Evolutionary conservation across 495 filamentous ascomycete species (phyloP).

Genomic region (Penicillium roqueforti): DNA sequence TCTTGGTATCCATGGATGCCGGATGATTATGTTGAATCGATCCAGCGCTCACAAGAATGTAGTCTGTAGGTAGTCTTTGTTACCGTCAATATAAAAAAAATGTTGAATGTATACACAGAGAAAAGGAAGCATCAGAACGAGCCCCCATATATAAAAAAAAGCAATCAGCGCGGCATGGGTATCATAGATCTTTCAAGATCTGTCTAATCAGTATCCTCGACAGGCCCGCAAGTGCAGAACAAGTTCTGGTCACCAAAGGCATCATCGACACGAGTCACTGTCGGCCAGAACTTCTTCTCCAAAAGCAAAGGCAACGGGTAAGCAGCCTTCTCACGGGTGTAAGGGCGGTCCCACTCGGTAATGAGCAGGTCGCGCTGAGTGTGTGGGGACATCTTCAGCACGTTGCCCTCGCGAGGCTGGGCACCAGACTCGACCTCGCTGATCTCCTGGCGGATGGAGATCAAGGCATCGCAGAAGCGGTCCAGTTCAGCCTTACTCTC

Average conservation of each 20-base stretch:
- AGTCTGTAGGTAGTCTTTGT: not conserved
- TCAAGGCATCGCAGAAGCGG: slow-evolving; percentile 88
- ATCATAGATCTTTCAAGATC: slow-evolving; percentile 28
- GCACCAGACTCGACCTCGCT: slow-evolving; percentile 76
- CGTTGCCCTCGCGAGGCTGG: slow-evolving; percentile 75
- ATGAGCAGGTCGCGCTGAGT: slow-evolving; percentile 73
- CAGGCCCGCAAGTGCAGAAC: slow-evolving; percentile 91
- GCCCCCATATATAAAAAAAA: slow-evolving; percentile 5
- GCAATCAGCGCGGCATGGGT: slow-evolving; percentile 33
- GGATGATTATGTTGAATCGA: slow-evolving; percentile 21
- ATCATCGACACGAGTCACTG: slow-evolving; percentile 85
- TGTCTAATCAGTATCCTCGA: slow-evolving; percentile 47
- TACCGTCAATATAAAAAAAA: slow-evolving; percentile 19
- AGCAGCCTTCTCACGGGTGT: slow-evolving; percentile 77
- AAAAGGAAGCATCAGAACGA: slow-evolving; percentile 11
- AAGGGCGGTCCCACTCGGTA: slow-evolving; percentile 69
- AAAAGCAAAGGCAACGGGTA: slow-evolving; percentile 81
- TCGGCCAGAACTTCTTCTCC: slow-evolving; percentile 99
- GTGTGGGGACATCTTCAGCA: slow-evolving; percentile 90
- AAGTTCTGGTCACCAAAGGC: slow-evolving; percentile 90
- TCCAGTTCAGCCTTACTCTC: slow-evolving; percentile 93
- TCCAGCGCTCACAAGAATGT: not conserved
- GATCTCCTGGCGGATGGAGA: slow-evolving; percentile 86
- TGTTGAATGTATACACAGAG: slow-evolving; percentile 34
- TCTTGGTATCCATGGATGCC: not conserved